These are phyloP conservation scores for Cerioporus squamosus DNA, from an alignment of 1,284 basidiomycete species.

Conservation along the genomic window DNA sequence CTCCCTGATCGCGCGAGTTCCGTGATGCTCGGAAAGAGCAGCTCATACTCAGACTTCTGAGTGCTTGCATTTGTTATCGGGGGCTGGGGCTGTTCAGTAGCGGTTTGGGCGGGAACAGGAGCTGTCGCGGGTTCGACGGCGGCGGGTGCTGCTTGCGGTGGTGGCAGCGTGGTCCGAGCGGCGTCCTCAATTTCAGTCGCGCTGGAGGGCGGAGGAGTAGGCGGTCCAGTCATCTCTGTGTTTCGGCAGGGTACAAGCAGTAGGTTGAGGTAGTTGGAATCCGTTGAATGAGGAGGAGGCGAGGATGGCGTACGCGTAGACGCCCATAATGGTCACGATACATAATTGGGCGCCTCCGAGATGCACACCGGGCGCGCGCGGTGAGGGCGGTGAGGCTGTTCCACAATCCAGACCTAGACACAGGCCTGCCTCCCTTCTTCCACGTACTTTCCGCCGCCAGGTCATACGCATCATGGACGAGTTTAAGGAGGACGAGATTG, in stretches of 20 bases:
- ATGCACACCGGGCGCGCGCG: background rate
- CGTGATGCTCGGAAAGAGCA: conserved; percentile 45
- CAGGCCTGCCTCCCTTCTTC: conserved; percentile 2
- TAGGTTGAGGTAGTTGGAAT: background rate
- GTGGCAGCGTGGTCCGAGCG: conserved; percentile 22
- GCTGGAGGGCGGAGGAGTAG: conserved; percentile 62
- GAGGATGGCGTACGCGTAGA: conserved; percentile 14
- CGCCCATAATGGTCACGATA: conserved; percentile 6
- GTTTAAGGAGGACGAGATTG: conserved; percentile 70
- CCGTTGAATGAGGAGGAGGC: background rate
- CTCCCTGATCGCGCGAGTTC: conserved; percentile 49
- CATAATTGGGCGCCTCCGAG: conserved; percentile 5
- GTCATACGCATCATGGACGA: conserved; percentile 49
- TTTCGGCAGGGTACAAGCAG: background rate
- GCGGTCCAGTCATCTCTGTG: conserved; percentile 49
- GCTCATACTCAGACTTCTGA: conserved; percentile 24
- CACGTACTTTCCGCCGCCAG: background rate
- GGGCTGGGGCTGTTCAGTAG: conserved; percentile 14
- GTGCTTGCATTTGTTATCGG: conserved; percentile 8
- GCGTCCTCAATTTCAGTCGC: conserved; percentile 56
- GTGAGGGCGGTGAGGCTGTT: conserved; percentile 21
- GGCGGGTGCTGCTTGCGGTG: conserved; percentile 16
- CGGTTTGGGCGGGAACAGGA: conserved; percentile 32
- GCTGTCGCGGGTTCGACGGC: conserved; percentile 12
- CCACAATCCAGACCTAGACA: background rate